Evolutionary conservation across 345 rosid genomes (phyloP).

Genomic region (Lepidium sativum): DNA sequence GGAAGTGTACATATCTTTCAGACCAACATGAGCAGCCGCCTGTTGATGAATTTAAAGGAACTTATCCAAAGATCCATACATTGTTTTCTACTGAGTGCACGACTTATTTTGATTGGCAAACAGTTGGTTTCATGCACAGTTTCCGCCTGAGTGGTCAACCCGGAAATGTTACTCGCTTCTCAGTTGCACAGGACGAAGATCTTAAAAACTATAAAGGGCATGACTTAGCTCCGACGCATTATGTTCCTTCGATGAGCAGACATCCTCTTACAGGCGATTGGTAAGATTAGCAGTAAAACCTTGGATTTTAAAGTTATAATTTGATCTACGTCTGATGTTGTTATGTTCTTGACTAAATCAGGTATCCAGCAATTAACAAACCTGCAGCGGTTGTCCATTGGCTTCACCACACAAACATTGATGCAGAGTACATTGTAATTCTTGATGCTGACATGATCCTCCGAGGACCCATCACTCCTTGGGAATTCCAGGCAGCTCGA

Average conservation of each 20-base stretch:
- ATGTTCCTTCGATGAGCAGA: slow-evolving; percentile 96
- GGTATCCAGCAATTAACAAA: slow-evolving; percentile 99
- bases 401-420: slow-evolving; percentile 84
- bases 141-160: slow-evolving; percentile 88
- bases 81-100: slow-evolving; percentile 92
- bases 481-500: slow-evolving; percentile 88
- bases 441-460: slow-evolving; percentile 98
- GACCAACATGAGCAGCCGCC: slow-evolving; percentile 29
- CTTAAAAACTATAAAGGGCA: slow-evolving; percentile 67
- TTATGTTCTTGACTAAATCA: slow-evolving; percentile 26
- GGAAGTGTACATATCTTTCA: slow-evolving; percentile 28
- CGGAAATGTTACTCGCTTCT: slow-evolving; percentile 88
- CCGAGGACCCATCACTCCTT: slow-evolving; percentile 95
- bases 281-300: slow-evolving; percentile 29
- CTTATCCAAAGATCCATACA: slow-evolving; percentile 79
- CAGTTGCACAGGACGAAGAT: slow-evolving; percentile 91
- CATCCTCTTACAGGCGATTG: slow-evolving; percentile 97
- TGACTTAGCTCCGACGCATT: slow-evolving; percentile 92
- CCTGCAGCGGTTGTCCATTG: slow-evolving; percentile 98
- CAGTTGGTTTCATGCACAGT: slow-evolving; percentile 94
- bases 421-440: slow-evolving; percentile 89
- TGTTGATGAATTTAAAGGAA: slow-evolving; percentile 36
- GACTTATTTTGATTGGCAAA: slow-evolving; percentile 96
- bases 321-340: slow-evolving; percentile 5
- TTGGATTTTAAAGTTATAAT: neutral